Evolutionary conservation across 2,329 filamentous ascomycete species (phyloP).

Genomic region (Fusarium piperis): DNA sequence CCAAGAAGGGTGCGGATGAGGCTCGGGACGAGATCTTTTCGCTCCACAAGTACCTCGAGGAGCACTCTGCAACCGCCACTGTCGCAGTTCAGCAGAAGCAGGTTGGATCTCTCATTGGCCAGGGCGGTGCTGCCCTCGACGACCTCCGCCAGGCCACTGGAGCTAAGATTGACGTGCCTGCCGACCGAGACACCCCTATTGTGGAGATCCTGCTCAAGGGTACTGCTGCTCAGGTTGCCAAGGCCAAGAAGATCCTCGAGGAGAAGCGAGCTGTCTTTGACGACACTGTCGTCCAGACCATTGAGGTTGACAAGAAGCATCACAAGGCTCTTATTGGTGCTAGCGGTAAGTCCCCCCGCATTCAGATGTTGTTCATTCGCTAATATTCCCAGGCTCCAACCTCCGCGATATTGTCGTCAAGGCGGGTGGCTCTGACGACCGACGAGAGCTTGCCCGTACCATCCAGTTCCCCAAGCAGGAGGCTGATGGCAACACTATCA

Average conservation of each 20-base stretch:
- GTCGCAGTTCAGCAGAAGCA: constrained; percentile 91
- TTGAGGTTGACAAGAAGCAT: constrained; percentile 94
- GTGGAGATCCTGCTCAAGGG: constrained; percentile 94
- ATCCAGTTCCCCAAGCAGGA: constrained; percentile 96
- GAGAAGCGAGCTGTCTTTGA: constrained; percentile 90
- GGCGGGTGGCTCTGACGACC: constrained; percentile 89
- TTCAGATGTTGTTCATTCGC: background rate
- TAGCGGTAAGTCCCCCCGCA: constrained; percentile 72
- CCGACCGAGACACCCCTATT: constrained; percentile 76
- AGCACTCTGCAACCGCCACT: constrained; percentile 82
- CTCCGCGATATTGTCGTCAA: constrained; percentile 87
- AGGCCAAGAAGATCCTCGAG: constrained; percentile 89
- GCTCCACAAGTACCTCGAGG: constrained; percentile 87
- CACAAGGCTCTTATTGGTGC: constrained; percentile 90
- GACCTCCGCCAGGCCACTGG: constrained; percentile 85
- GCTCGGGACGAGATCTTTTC: constrained; percentile 91
- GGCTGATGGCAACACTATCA: constrained; percentile 82
- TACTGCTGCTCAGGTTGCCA: constrained; percentile 88
- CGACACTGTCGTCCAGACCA: constrained; percentile 82
- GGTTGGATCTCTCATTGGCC: constrained; percentile 91
- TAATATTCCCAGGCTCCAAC: constrained; percentile 73
- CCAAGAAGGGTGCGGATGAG: constrained; percentile 90
- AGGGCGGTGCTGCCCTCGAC: constrained; percentile 90
- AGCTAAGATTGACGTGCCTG: constrained; percentile 91
- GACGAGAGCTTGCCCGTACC: constrained; percentile 83